Evolutionary conservation across 176 grass and related monocot species (phyloP).

Genomic region (Aechmea fasciata): DNA sequence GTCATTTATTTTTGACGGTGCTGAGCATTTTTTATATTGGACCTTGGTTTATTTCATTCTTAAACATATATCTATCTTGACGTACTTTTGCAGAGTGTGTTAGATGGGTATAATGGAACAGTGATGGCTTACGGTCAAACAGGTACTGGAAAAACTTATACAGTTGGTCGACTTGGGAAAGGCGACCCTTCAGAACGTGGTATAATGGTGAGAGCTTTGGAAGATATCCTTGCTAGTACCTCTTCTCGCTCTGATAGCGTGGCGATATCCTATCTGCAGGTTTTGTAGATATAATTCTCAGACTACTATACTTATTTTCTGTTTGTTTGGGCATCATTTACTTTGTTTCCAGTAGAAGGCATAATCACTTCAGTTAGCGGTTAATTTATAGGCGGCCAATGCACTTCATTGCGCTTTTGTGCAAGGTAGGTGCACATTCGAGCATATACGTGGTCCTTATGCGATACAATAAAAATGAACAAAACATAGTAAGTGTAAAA

Average conservation of each 20-base stretch:
- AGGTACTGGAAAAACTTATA: slow-evolving; percentile 98
- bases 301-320: not conserved
- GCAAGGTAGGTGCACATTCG: no score
- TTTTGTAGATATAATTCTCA: slow-evolving; percentile 15
- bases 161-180: slow-evolving; percentile 76
- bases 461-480: no score
- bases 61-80: not conserved
- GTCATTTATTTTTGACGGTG: no score
- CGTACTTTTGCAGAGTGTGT: slow-evolving; percentile 75
- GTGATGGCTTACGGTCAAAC: slow-evolving; percentile 99
- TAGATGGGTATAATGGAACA: slow-evolving; percentile 98
- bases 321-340: not conserved
- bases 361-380: not conserved
- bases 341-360: not conserved
- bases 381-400: not conserved
- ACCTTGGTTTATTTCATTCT: slow-evolving; percentile 9
- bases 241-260: slow-evolving; percentile 44
- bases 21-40: not conserved
- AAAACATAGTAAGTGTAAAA: no score
- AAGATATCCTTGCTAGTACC: slow-evolving; percentile 61
- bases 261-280: slow-evolving; percentile 83
- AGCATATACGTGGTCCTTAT: no score
- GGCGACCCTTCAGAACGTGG: slow-evolving; percentile 76
- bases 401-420: no score
- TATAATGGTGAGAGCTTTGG: slow-evolving; percentile 95